Conservation (phyloP, 2,329 filamentous ascomycete species). For the Bimuria novae-zelandiae region DNA sequence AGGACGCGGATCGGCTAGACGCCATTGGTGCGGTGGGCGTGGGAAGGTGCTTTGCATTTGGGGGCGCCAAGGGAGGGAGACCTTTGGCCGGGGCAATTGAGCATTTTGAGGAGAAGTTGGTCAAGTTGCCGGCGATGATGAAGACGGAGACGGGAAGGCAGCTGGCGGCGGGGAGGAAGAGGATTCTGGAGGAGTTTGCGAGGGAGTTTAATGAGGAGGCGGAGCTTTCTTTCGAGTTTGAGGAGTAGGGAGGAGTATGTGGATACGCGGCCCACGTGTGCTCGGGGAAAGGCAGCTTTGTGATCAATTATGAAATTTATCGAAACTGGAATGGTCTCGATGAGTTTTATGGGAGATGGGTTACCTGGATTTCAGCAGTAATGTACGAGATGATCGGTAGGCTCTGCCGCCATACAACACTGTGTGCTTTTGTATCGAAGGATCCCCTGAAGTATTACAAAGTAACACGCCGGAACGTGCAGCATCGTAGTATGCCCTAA, state of each 20-base stretch:
- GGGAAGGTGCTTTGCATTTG: constrained; percentile 76
- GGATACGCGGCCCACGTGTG: no score
- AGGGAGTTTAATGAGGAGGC: constrained; percentile 20
- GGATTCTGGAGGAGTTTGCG: constrained; percentile 20
- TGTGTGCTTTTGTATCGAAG: no score
- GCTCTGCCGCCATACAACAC: no score
- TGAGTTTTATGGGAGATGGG: no score
- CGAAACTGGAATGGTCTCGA: no score
- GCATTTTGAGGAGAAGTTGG: constrained; percentile 44
- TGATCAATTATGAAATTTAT: no score
- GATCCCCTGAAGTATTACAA: no score
- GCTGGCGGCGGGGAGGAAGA: constrained; percentile 20
- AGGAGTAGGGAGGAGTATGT: background rate
- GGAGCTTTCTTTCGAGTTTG: constrained; percentile 16
- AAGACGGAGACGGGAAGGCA: constrained; percentile 35
- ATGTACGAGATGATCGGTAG: no score
- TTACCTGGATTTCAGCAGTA: no score
- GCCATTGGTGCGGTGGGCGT: constrained; percentile 87
- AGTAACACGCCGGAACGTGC: no score
- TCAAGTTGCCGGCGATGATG: constrained; percentile 41
- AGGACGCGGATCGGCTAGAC: constrained; percentile 92
- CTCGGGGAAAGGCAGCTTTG: no score
- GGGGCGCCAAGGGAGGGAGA: constrained; percentile 54
- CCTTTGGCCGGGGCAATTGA: constrained; percentile 36
- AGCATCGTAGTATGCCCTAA: background rate